Base-by-base conservation (phyloP, 1,139 yeast genomes). In the Saccharomycopsis phalli region DNA sequence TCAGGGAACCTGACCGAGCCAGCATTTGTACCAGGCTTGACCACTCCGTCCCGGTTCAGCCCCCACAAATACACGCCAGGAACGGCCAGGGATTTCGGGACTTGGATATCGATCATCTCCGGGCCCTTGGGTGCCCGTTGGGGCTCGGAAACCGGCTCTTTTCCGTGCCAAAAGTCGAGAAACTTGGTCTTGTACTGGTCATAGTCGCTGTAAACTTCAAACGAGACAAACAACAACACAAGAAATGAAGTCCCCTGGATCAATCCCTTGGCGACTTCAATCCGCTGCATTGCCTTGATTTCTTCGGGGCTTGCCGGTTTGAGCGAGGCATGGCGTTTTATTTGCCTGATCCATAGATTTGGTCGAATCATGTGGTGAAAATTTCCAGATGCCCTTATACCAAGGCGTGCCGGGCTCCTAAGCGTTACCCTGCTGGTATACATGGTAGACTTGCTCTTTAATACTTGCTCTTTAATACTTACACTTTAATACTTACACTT, bases 11-110 rank as follows among this genome's bases (percentile, higher is more conserved):
- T 8, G 33, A 30, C 11, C 29, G 14, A 4, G 5, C 13, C 13
- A n/a, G 14, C 7, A 26, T 8, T 8, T 11, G 27, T 30, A 26
- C 61, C 62, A 10, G 54, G 53, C 28, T 53, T 55, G n/a, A 69
- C 63, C 27, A 78, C 56, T 25, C 65, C 66, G 26, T 63, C 57
- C 18, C 52, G 40, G 45, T 69, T 68, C 36, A 62, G 61, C 37
- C 81, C 81, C 65, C 77, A 71, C 10, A 65, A 54, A 48, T 74
- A 74, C 8, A 75, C 53, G 4, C 81, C 80, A 1, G 78, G 78
- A 3, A 60, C 61, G 1, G 53, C 46, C 2, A 65, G 55, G 29
- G 29, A n/a, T 26, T 26, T 6, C n/a, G 29, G 29, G 13, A 14
- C 29, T 10, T 6, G n/a, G 14, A 26, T 34, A 16, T 22, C 11